phyloP scores from a whole-genome alignment of 1,284 basidiomycete species.

The Porogramme epimiltina region DNA sequence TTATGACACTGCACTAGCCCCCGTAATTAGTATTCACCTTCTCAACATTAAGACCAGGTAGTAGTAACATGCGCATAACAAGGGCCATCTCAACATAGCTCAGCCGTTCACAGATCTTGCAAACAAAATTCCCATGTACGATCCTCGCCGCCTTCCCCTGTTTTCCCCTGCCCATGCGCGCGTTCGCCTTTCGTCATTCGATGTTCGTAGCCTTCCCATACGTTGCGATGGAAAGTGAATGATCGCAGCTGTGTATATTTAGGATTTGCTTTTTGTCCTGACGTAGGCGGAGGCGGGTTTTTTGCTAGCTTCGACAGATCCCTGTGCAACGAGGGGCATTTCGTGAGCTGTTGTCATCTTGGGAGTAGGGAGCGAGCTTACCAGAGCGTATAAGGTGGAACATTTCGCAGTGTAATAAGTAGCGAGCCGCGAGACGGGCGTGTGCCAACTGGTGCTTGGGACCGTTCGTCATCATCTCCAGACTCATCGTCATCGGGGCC shows the following conservation, averaged over 20 bases:
- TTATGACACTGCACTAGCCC: too few species aligned
- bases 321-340: slow-evolving; percentile 43
- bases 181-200: slow-evolving; percentile 88
- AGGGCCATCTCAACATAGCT: neutral
- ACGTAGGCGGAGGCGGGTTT: slow-evolving; percentile 54
- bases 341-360: neutral
- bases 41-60: too few species aligned
- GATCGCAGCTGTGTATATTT: slow-evolving; percentile 77
- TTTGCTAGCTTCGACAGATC: slow-evolving; percentile 82
- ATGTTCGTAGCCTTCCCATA: slow-evolving; percentile 89
- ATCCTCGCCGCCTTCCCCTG: slow-evolving; percentile 74
- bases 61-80: too few species aligned
- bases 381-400: slow-evolving; percentile 90
- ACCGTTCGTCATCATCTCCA: slow-evolving; percentile 24
- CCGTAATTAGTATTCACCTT: too few species aligned
- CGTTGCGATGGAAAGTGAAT: slow-evolving; percentile 74
- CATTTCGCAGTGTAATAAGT: slow-evolving; percentile 89
- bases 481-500: slow-evolving; percentile 43
- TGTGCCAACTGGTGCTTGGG: neutral
- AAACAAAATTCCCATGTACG: slow-evolving; percentile 80
- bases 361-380: slow-evolving; percentile 34
- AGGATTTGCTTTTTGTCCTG: slow-evolving; percentile 56
- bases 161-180: slow-evolving; percentile 62
- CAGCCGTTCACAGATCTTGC: slow-evolving; percentile 25
- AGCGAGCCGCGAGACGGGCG: slow-evolving; percentile 56